Evolutionary conservation across 164 flowering plant species (phyloP), one percentile per base, ranked within the genome.

Genomic region (Vitis amurensis): DNA sequence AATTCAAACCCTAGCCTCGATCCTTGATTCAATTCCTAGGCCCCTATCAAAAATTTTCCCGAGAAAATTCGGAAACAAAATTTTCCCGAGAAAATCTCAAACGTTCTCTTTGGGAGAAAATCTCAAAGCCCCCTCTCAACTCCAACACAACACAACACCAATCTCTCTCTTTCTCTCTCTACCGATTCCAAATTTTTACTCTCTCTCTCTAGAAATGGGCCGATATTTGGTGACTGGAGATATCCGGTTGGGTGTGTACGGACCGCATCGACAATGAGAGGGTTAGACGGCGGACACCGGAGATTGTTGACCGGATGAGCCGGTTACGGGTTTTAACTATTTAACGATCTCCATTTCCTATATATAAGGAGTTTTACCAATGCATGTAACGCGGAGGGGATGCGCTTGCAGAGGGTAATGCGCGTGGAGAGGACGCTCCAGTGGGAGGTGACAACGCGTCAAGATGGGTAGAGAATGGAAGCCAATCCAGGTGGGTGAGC

Each of bases 1-100:
- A 60, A 16, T 57, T 48, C 44, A 63, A 82, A 77, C 57, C 75
- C 78, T 74, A 69, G 59, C 71, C 64, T 44, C 51, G 82, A 78
- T 81, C 80, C 49, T 31, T 49, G 53, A 71, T 61, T 61, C 55
- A 31, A 52, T 63, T 69, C 58, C 16, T 11, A 23, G 44, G 7
- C 44, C 44, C 9, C 9, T 10, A 51, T 9, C 68, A 66, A 23
- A 52, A 68, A 61, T 61, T 61, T 15, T 44, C 14, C 16, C 63
- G 53, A 70, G 53, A 37, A 59, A 62, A 72, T 10, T 50, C 27
- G 27, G 27, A 23, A 23, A 8, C 14, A 15, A 16, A 16, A 56
- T 14, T 63, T 58, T 59, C 27, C 63, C 14, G 29, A 30, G 59
- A n/a, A 6, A 55, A 55, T 15, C 50, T 23, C 8, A 15, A 61